These are phyloP conservation scores for Solanum virginianum DNA, from an alignment of 257 asterid genomes.

Conservation along the genomic window DNA sequence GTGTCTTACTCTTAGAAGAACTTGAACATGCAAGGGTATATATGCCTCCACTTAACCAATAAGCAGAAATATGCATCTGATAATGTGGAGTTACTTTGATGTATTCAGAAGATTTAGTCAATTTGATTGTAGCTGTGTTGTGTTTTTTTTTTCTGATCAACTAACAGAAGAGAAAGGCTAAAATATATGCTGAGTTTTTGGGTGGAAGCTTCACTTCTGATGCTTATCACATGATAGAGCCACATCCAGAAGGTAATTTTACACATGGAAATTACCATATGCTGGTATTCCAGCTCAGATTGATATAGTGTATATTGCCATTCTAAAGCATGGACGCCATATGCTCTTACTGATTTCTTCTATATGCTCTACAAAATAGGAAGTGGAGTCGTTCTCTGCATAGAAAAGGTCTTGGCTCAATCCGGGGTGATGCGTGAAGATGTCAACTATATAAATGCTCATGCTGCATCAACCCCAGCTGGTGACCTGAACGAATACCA, in stretches of 20 bases:
- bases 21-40: conserved; percentile 84
- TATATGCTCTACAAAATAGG: conserved; percentile 32
- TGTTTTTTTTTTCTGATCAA: not conserved
- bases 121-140: not conserved
- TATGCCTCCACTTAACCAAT: not conserved
- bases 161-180: conserved; percentile 79
- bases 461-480: conserved; percentile 92
- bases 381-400: conserved; percentile 69
- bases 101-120: not conserved
- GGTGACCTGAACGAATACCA: conserved; percentile 88
- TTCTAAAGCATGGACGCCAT: not conserved
- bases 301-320: not conserved
- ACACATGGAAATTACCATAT: not conserved
- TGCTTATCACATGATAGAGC: conserved; percentile 95
- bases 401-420: conserved; percentile 92
- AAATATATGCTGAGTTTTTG: conserved; percentile 78
- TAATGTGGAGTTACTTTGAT: not conserved
- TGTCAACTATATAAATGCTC: conserved; percentile 90
- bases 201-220: conserved; percentile 97
- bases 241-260: conserved; percentile 81
- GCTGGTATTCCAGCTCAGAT: not conserved
- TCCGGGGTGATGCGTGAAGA: conserved; percentile 76
- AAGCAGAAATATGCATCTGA: not conserved
- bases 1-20: conserved; percentile 86
- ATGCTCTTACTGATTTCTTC: not conserved